Conservation (phyloP, 2,329 filamentous ascomycete genomes). For the Penicillium capsulatum region DNA sequence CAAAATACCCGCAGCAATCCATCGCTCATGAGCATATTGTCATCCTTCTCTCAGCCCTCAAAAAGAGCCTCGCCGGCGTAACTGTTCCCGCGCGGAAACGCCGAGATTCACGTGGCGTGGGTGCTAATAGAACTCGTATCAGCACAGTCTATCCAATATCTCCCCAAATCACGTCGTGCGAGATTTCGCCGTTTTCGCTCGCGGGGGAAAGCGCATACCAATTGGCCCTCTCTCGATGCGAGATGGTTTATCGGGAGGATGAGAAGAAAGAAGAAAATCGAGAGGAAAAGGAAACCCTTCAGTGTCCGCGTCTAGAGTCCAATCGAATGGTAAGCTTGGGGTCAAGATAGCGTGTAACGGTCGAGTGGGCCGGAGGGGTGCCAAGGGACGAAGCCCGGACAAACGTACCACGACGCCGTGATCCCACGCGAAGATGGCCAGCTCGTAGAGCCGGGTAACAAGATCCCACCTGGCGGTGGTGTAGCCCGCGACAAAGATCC, state of each 20-base stretch:
- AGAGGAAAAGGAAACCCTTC: slow-evolving; percentile 79
- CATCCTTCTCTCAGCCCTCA: slow-evolving; percentile 52
- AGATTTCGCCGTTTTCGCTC: not conserved
- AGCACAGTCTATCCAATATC: slow-evolving; percentile 2
- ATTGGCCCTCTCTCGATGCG: slow-evolving; percentile 70
- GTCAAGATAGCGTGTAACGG: not conserved
- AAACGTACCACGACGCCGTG: slow-evolving; percentile 86
- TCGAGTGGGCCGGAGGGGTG: slow-evolving; percentile 11
- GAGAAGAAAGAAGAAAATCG: slow-evolving; percentile 76
- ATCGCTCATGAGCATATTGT: slow-evolving; percentile 65
- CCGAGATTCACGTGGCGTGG: slow-evolving; percentile 72
- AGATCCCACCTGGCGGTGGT: slow-evolving; percentile 99
- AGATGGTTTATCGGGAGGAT: slow-evolving; percentile 80
- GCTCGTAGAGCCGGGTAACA: slow-evolving; percentile 92
- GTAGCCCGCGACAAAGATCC: slow-evolving; percentile 99
- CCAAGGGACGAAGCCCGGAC: slow-evolving; percentile 5
- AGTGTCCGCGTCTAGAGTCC: slow-evolving; percentile 67
- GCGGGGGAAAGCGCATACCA: slow-evolving; percentile 58
- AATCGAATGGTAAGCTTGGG: slow-evolving; percentile 6
- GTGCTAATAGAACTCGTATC: slow-evolving; percentile 55
- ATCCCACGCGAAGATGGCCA: slow-evolving; percentile 96
- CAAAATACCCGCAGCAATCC: slow-evolving; percentile 98
- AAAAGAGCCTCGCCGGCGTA: slow-evolving; percentile 91
- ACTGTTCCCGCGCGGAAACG: slow-evolving; percentile 91
- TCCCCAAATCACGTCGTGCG: not conserved